phyloP scores from a whole-genome alignment of 2,329 filamentous ascomycete species.

The Pyrenochaeta sp. region DNA sequence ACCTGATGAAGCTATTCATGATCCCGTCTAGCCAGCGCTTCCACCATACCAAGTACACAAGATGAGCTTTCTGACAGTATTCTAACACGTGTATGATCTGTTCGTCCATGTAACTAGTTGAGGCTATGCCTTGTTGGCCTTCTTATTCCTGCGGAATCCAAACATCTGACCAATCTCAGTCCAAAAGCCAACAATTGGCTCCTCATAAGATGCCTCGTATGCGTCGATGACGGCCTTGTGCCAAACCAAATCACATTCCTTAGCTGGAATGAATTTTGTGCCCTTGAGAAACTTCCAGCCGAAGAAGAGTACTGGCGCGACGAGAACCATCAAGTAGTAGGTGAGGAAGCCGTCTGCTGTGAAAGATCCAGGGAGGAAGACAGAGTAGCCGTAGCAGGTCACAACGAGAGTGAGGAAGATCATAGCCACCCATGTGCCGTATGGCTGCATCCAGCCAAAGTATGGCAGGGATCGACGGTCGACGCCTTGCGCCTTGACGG shows the following conservation, averaged over 20 bases:
- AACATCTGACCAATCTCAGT: constrained; percentile 32
- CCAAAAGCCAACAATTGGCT: constrained; percentile 35
- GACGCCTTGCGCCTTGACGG: constrained; percentile 54
- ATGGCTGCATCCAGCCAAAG: constrained; percentile 45
- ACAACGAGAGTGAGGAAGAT: constrained; percentile 22
- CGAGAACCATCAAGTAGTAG: constrained; percentile 36
- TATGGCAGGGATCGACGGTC: constrained; percentile 56
- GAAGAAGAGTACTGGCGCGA: constrained; percentile 51
- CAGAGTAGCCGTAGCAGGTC: constrained; percentile 33
- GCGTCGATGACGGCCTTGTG: constrained; percentile 55
- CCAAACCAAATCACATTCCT: constrained; percentile 52
- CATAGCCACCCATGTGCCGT: constrained; percentile 20
- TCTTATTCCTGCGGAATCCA: constrained; percentile 18
- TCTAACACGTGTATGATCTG: too few relatives aligned
- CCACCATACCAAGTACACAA: neutral
- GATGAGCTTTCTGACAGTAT: too few relatives aligned
- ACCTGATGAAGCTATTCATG: too few relatives aligned
- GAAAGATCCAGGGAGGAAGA: constrained; percentile 55
- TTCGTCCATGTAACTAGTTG: too few relatives aligned
- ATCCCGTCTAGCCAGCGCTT: neutral
- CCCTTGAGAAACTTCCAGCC: constrained; percentile 68
- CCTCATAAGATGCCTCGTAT: constrained; percentile 28
- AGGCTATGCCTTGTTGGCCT: constrained; percentile 4
- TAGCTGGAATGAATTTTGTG: constrained; percentile 57
- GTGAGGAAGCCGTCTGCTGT: constrained; percentile 59